Evolutionary conservation across 306 rosid species (phyloP), one percentile per base, ranked within the genome.

Genomic region (Medicago ruthenica): DNA sequence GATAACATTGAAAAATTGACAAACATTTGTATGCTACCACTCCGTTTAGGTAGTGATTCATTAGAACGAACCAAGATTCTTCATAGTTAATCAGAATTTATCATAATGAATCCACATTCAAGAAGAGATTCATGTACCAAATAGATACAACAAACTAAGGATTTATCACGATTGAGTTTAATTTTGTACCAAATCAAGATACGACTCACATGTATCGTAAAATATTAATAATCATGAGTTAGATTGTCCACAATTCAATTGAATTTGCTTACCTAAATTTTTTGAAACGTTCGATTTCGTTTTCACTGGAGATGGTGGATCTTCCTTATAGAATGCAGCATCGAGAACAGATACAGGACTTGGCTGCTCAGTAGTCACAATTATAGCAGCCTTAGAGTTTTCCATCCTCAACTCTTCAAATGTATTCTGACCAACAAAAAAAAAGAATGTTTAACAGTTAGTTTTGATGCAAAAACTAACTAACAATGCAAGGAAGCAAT

Each of bases 331-430:
- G 79, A 92, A 92, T 80, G 93, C 76, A 57, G 91, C 83, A 81
- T 94, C 98, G 58, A 95, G 97, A 79, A 95, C 97, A 24, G 98
- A 95, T 74, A 90, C 84, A 48, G 98, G 98, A 79, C 97, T 95
- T 51, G 96, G 97, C 77, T 92, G 96, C 77, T 92, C 98, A 21
- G 81, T 45, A 71, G 76, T 83, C 39, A 74, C 80, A 79, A 71
- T 68, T 47, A 78, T 76, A 81, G 84, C 90, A 65, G 85, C 79
- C 75, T 51, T 74, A 13, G 70, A 63, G 68, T 59, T 45, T 63
- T 78, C 79, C 63, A 79, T 73, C 67, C 71, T 73, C 75, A 81
- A 59, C 59, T 79, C 87, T 68, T 75, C 68, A 64, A 67, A 83
- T 68, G 76, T 76, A 70, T 76, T 75, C 93, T 94, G 90, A 60